Conservation (phyloP, 495 filamentous ascomycete genomes). For the Podospora comata region DNA sequence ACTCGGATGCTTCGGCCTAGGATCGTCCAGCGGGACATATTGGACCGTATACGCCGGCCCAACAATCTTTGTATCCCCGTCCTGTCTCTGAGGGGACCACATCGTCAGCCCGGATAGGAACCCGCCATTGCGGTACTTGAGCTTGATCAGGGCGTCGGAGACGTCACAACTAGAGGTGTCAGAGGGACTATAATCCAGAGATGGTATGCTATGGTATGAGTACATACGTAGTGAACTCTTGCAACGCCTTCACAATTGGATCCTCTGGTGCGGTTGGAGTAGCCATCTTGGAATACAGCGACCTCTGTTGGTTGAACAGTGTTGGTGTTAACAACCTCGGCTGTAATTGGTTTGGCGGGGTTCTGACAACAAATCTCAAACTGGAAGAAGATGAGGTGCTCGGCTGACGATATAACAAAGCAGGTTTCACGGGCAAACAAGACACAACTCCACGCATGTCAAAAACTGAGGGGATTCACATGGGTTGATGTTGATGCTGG, state of each 20-base stretch:
- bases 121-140: constrained; percentile 52
- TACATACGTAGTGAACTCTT: constrained; percentile 44
- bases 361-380: neutral
- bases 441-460: neutral
- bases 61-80: constrained; percentile 51
- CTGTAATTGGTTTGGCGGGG: constrained; percentile 1
- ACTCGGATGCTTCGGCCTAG: constrained; percentile 41
- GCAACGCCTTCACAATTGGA: constrained; percentile 37
- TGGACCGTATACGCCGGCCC: constrained; percentile 58
- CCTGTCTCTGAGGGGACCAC: constrained; percentile 54
- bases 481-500: neutral
- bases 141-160: constrained; percentile 48
- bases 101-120: constrained; percentile 57
- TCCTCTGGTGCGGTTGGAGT: constrained; percentile 25
- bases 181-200: neutral
- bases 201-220: neutral
- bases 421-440: neutral
- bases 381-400: no score
- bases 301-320: neutral
- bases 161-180: constrained; percentile 39
- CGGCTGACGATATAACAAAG: neutral
- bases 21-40: constrained; percentile 47
- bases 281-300: constrained; percentile 21
- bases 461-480: neutral
- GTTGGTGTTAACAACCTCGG: constrained; percentile 17